Base-by-base conservation (phyloP, 1,284 basidiomycete genomes). In the Pseudozyma sp. region DNA sequence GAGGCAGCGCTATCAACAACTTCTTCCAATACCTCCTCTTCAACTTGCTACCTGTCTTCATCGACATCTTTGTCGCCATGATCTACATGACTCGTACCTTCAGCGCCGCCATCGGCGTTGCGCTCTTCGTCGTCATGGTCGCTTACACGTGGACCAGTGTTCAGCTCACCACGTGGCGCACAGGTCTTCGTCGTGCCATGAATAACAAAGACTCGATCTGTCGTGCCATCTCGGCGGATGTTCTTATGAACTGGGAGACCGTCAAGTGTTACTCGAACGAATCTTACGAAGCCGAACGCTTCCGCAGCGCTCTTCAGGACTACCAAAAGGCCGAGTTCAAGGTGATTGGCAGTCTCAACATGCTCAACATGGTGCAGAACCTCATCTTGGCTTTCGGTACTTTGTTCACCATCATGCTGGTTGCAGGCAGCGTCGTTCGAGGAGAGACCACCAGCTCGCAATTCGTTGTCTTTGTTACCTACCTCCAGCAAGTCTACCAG, bases 251-350 rank as follows among this genome's bases (percentile, higher is more conserved):
- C 59, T 84, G 80, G 69, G 84, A 85, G 67, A 82, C 82, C 16
- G 82, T 85, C 67, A 93, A 93, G 83, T 93, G 92, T 85, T 94
- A 93, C 84, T 89, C 90, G 36, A 92, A 92, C 34, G 93, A 95
- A 85, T 87, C 89, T 38, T 91, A 93, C 80, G 93, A 95, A 83
- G 89, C 89, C 18, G 87, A 88, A 52, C 89, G 93, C 35, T 94
- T 94, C 82, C 85, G 88, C 12, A 88, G 90, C 19, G 92, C 93
- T 2, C 88, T 94, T 73, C 86, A 87, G n/a, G 88, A 91, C 67
- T 94, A 94, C 79, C 93, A 94, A 81, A 83, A 86, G 21, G 86
- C 92, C 53, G 92, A 93, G 81, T 91, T 90, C 84, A 89, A 88
- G 79, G 92, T 93, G 39, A 72, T 62, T 49, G 72, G 77, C 65